Base-by-base conservation (phyloP, 179 eudicot species). In the Actinidia polygama region DNA sequence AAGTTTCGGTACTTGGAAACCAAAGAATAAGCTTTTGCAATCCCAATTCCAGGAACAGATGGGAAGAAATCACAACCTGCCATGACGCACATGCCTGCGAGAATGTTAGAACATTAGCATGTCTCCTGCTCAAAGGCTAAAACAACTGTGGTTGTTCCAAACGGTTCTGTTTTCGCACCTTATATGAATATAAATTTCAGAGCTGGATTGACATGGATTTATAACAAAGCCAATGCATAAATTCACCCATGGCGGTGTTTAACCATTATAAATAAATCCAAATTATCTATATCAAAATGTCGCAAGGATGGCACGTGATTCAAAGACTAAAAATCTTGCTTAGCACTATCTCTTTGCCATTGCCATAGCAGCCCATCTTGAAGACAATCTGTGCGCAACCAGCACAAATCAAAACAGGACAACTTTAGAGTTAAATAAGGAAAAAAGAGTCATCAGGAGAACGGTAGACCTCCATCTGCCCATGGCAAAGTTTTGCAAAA, bases 31-130 rank as follows among this genome's bases (percentile, higher is more conserved):
- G 98, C 95, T 86, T 88, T 93, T 44, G 79, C 80, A 66, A 92
- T 91, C 77, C 98, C 98, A 75, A 94, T 93, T 68, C 98, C 95
- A 75, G 94, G 94, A 79, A 93, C 91, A 69, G 96, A 94, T 79
- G 93, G 91, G 87, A 94, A 94, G 84, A 94, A 94, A 85, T 94
- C 96, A 85, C 98, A 91, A 61, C 98, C 97, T 59, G 97, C 98
- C 84, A 94, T 85, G 81, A 94, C 93, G 79, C 95, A 94, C 95
- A 94, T 94, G 63, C 92, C 96, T 94, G 92, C 70, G 55, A 76
- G 80, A 55, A 63, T 44, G 18, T 21, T 10, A 55, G 14, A 30
- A 24, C 18, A 44, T 68, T n/a, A 68, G 30, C 21, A 55, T 51
- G 5, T 40, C 10, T 55, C 14, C 1, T 9, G 12, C 23, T 68